These are phyloP conservation scores for Pseudonitzschia multiseries DNA, from an alignment of 108 stramenopile genomes.

Conservation along the genomic window DNA sequence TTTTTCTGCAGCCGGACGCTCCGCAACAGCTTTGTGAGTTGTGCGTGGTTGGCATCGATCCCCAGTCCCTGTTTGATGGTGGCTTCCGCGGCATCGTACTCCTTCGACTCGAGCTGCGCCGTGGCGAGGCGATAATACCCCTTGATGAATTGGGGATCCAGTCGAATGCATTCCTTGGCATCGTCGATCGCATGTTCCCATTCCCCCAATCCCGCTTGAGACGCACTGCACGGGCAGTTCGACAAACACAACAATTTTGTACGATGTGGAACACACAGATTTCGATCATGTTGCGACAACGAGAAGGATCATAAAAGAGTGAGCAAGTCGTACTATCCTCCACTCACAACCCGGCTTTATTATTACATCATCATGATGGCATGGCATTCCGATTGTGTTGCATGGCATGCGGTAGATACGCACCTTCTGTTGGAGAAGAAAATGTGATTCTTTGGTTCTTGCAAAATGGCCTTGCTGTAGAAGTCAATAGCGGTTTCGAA, in stretches of 20 bases:
- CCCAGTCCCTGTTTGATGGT: slow-evolving; percentile 82
- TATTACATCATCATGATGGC: too few species aligned
- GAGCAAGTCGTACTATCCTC: too few species aligned
- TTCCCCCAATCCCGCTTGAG: slow-evolving; percentile 71
- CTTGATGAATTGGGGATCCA: slow-evolving; percentile 86
- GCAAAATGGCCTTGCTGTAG: slow-evolving; percentile 87
- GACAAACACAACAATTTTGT: too few species aligned
- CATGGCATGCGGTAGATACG: slow-evolving; percentile 12
- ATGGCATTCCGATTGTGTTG: too few species aligned
- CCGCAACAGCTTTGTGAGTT: slow-evolving; percentile 72
- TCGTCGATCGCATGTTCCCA: slow-evolving; percentile 73
- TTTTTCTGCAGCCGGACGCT: slow-evolving; percentile 57
- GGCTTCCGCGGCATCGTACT: slow-evolving; percentile 72
- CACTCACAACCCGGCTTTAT: too few species aligned
- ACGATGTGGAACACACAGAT: too few species aligned
- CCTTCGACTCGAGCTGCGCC: slow-evolving; percentile 77
- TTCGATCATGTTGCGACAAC: too few species aligned
- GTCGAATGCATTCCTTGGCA: slow-evolving; percentile 89
- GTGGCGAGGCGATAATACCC: slow-evolving; percentile 90
- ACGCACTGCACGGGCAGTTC: slow-evolving; percentile 54
- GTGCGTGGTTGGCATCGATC: slow-evolving; percentile 75
- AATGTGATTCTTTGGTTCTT: slow-evolving; percentile 86
- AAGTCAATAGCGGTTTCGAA: slow-evolving; percentile 82
- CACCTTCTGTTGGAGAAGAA: slow-evolving; percentile 92
- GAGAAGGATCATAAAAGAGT: too few species aligned